These are phyloP conservation scores for Rhizopogon salebrosus DNA, from an alignment of 768 basidiomycete genomes.

Conservation along the genomic window DNA sequence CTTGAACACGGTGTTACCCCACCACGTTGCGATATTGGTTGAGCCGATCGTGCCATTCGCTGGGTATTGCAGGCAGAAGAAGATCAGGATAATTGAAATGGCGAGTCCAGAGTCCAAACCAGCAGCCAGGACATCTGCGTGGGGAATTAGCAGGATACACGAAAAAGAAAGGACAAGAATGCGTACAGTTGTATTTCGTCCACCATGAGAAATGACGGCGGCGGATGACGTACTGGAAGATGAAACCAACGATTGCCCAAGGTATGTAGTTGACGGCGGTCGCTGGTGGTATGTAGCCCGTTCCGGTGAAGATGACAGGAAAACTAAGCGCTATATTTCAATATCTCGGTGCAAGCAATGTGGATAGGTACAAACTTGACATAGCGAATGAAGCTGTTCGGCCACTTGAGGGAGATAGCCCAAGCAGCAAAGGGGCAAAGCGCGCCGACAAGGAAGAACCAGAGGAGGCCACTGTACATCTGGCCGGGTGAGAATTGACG, in stretches of 20 bases:
- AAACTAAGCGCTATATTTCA: conserved; percentile 12
- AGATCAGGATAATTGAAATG: conserved; percentile 7
- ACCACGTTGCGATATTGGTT: conserved; percentile 49
- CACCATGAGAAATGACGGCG: conserved; percentile 30
- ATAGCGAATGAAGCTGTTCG: conserved; percentile 52
- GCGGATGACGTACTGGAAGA: conserved; percentile 35
- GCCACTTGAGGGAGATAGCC: conserved; percentile 47
- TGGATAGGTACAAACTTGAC: conserved; percentile 41
- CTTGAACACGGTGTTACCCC: conserved; percentile 52
- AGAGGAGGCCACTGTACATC: conserved; percentile 38
- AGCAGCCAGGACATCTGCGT: conserved; percentile 23
- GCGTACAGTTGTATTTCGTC: conserved; percentile 28
- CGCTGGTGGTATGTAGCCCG: conserved; percentile 36
- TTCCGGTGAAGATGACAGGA: conserved; percentile 36
- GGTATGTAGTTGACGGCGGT: conserved; percentile 42
- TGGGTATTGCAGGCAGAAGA: conserved; percentile 31
- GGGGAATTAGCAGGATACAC: not conserved
- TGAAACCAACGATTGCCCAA: conserved; percentile 40
- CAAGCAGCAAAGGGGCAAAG: conserved; percentile 50
- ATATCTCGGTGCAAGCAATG: not conserved
- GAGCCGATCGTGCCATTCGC: conserved; percentile 34
- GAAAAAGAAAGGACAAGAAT: not conserved
- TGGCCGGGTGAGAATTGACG: conserved; percentile 63
- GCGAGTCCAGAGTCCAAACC: conserved; percentile 25
- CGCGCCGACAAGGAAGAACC: conserved; percentile 76